phyloP scores from a whole-genome alignment of 768 basidiomycete species.

The Mycena galopus region DNA sequence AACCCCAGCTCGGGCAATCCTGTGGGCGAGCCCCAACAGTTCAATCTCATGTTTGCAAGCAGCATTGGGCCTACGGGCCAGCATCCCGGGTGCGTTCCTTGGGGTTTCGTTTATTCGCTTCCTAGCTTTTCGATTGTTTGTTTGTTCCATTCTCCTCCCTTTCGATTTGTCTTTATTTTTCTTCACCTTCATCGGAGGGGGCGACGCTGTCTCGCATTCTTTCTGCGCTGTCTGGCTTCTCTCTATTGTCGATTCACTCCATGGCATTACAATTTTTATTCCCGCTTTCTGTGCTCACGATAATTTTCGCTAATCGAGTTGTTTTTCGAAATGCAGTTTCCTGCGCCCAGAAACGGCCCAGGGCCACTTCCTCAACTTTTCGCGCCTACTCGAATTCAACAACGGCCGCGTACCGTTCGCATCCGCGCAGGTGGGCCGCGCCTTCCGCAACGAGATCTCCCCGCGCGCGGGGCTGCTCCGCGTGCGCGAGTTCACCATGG shows the following conservation, averaged over 20 bases:
- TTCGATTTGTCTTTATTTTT: no score
- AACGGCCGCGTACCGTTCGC: slow-evolving; percentile 97
- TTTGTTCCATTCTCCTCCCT: slow-evolving; percentile 9
- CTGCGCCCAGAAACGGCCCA: slow-evolving; percentile 99
- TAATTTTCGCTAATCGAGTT: no score
- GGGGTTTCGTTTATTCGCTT: no score
- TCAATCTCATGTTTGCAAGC: slow-evolving; percentile 99
- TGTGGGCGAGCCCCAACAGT: slow-evolving; percentile 92
- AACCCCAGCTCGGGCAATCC: slow-evolving; percentile 96
- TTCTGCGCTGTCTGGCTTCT: not conserved
- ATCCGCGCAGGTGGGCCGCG: slow-evolving; percentile 95
- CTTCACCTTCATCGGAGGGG: not conserved
- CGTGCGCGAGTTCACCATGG: slow-evolving; percentile 99
- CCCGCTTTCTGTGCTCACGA: not conserved
- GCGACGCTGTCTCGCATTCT: slow-evolving; percentile 15
- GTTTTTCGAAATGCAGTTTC: slow-evolving; percentile 69
- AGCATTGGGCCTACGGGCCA: slow-evolving; percentile 98
- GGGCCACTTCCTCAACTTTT: slow-evolving; percentile 99
- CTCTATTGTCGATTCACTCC: not conserved
- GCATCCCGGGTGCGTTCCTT: slow-evolving; percentile 87
- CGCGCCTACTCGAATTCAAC: slow-evolving; percentile 96
- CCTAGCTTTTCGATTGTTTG: no score
- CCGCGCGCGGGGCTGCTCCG: slow-evolving; percentile 96
- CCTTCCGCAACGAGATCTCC: slow-evolving; percentile 98
- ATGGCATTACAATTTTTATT: not conserved